Evolutionary conservation across 1,139 yeast genomes (phyloP).

Genomic region (Nadsonia commutata): DNA sequence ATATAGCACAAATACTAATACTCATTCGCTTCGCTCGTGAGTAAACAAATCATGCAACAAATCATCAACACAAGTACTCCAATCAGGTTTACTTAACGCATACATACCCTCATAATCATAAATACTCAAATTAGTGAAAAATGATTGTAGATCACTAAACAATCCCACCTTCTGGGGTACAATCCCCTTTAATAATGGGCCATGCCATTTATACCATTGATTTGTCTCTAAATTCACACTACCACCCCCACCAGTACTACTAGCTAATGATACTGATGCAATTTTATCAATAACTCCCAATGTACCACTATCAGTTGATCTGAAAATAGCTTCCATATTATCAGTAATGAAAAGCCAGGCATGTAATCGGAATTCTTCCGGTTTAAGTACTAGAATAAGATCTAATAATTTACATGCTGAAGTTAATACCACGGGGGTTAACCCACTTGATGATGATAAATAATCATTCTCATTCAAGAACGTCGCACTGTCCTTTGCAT

Average conservation of each 20-base stretch:
- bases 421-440: constrained; percentile 12
- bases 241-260: background rate
- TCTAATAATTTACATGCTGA: constrained; percentile 70
- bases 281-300: constrained; percentile 28
- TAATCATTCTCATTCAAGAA: constrained; percentile 22
- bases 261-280: constrained; percentile 2
- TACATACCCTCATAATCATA: constrained; percentile 61
- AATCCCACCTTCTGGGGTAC: constrained; percentile 4
- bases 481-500: background rate
- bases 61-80: constrained; percentile 37
- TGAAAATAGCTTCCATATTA: constrained; percentile 47
- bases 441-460: background rate
- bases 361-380: constrained; percentile 64
- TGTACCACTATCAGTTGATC: constrained; percentile 22
- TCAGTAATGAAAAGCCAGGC: constrained; percentile 82
- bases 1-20: too few relatives aligned
- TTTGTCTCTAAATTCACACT: background rate
- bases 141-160: constrained; percentile 43
- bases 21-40: too few relatives aligned
- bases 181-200: constrained; percentile 2
- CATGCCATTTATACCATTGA: background rate
- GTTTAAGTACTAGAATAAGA: constrained; percentile 45
- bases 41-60: constrained; percentile 41
- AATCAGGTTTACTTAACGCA: constrained; percentile 37
- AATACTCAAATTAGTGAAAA: constrained; percentile 58